Evolutionary conservation across 768 basidiomycete genomes (phyloP), one percentile per base, ranked within the genome.

Genomic region (Pisolithus microcarpus): DNA sequence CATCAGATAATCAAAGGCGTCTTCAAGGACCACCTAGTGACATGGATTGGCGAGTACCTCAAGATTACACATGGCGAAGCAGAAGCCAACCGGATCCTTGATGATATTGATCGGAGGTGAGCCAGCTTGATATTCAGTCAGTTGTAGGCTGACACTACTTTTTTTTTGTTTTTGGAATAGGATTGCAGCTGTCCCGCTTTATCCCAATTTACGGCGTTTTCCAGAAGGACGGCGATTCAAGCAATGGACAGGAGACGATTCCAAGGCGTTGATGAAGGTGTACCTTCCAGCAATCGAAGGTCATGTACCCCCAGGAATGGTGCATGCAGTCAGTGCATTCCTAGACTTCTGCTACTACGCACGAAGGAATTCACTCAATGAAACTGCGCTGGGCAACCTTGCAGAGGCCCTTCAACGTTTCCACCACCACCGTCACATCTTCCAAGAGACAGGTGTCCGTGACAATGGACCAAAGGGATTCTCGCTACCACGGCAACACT

Each of bases 401-500:
- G n/a, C 9, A n/a, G 21, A 21, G 21, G n/a, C n/a, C 4, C n/a
- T 40, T 40, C 18, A 40, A 40, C 6, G 8, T 9, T 18, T 40
- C 21, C n/a, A 40, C 38, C 38, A 40, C 21, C 38, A 40, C n/a
- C n/a, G n/a, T 18, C 38, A 19, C 19, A 11, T 40, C 21, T 40
- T 40, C 43, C 5, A 28, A 7, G 52, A 56, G 1, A 18, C 31
- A 15, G 58, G 55, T 26, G 52, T 65, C 3, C 58, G 10, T 40
- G 38, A 40, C 9, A n/a, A n/a, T 40, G 38, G 64, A 7, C 38
- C 38, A 26, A 46, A 55, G 13, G 54, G 56, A 2, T 61, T 65
- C 40, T 57, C 52, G 4, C 55, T 68, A 1, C 68, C 66, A 2
- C 54, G 61, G 0, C 68, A 71, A 45, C 69, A 70, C 38, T 58